Evolutionary conservation across 2,329 filamentous ascomycete genomes (phyloP), one percentile per base, ranked within the genome.

Genomic region (Beauveria varroae): DNA sequence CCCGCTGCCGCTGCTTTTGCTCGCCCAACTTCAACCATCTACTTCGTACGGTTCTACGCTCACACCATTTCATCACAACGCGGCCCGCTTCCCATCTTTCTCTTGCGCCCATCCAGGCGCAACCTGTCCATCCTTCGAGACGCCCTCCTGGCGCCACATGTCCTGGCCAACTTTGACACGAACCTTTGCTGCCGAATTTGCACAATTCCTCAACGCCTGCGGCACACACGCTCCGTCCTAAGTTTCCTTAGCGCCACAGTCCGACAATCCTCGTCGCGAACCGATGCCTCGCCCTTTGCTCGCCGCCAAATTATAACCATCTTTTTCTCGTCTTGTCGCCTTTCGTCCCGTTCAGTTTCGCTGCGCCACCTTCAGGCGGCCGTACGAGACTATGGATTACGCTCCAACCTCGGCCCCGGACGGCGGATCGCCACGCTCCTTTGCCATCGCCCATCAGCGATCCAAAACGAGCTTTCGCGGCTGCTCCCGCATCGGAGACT

Each of bases 401-500:
- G 63, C 66, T 46, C 63, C 67, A 24, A 72, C 73, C 46, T 66
- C 65, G 20, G 71, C 69, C 40, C 69, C 74, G 18, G 71, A 72
- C 57, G 77, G 77, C 68, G 74, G 74, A 52, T 85, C 83, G 63
- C 83, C 84, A 53, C 77, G 79, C 64, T 76, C 79, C 8, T 86
- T 84, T 71, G 83, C 84, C 41, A 71, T 79, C n/a, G 78, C 79
- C 57, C 80, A 85, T 69, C 75, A 78, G 71, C 82, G 81, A 63
- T 79, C 79, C 53, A 78, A 76, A 69, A 76, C 75, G 63, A 87
- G 83, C 65, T 99, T 96, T 73, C 80, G 81, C 58, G 95, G 95
- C 64, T 97, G 93, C 79, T 95, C 92, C 54, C 86, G 84, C 69
- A 92, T 96, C 66, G 78, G 79, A 67, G 88, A 92, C 67, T 96